phyloP scores from a whole-genome alignment of 805 yeast species.

The Debaryomyces maramus region DNA sequence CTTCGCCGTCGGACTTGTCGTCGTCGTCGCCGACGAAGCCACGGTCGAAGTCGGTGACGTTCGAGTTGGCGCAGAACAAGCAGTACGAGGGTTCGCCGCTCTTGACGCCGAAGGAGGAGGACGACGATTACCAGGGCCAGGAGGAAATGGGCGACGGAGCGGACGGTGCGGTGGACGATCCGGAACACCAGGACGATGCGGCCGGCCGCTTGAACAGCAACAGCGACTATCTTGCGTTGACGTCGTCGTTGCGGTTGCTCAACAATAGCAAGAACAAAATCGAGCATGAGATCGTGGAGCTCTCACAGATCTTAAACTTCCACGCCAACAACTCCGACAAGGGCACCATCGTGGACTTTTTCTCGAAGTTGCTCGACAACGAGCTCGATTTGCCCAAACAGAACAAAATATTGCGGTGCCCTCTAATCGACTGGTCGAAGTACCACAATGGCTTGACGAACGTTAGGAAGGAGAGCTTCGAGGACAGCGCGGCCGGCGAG shows the following conservation, averaged over 20 bases:
- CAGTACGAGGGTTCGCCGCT: conserved; percentile 35
- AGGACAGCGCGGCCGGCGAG: conserved; percentile 9
- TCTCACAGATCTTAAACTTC: conserved; percentile 27
- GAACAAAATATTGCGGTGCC: conserved; percentile 31
- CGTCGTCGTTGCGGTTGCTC: conserved; percentile 32
- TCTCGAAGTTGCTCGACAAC: conserved; percentile 33
- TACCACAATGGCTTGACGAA: conserved; percentile 31
- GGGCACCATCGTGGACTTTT: conserved; percentile 31
- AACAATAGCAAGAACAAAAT: conserved; percentile 22
- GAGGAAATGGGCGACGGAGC: not conserved
- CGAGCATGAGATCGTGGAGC: conserved; percentile 28
- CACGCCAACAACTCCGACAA: conserved; percentile 14
- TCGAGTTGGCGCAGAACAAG: conserved; percentile 25
- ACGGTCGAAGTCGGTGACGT: conserved; percentile 27
- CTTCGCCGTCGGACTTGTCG: conserved; percentile 23
- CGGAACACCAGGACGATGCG: conserved; percentile 5
- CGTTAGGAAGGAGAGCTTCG: conserved; percentile 20
- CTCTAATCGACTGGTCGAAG: conserved; percentile 37
- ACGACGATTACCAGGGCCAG: conserved; percentile 29
- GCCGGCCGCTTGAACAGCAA: conserved; percentile 20
- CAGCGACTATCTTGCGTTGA: conserved; percentile 38
- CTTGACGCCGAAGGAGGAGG: conserved; percentile 44
- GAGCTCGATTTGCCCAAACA: conserved; percentile 36
- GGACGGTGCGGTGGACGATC: conserved; percentile 1
- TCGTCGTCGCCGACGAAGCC: conserved; percentile 17